Conservation (phyloP, 768 basidiomycete genomes). For the Lentinula detonsa region DNA sequence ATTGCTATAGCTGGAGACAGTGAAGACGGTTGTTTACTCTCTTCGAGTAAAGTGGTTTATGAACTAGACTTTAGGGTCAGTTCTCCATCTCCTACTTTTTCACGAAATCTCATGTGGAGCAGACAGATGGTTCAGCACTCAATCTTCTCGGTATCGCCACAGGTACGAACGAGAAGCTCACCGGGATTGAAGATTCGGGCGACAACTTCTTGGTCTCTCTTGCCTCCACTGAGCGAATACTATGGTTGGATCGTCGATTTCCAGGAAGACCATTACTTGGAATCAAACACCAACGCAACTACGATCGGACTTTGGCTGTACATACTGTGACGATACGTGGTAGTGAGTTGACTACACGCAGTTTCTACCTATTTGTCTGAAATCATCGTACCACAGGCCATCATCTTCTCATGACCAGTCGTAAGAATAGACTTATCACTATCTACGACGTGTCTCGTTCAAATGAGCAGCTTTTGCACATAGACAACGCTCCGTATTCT, state of each 20-base stretch:
- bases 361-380: neutral
- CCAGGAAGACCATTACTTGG: conserved; percentile 52
- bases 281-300: conserved; percentile 53
- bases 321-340: conserved; percentile 28
- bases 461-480: conserved; percentile 34
- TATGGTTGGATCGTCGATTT: conserved; percentile 68
- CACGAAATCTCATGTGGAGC: neutral
- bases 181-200: conserved; percentile 42
- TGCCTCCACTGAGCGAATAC: conserved; percentile 52
- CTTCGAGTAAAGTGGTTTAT: conserved; percentile 36
- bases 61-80: conserved; percentile 56
- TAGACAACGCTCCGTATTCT: conserved; percentile 37
- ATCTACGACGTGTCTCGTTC: conserved; percentile 55
- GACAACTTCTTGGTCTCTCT: conserved; percentile 43
- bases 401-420: conserved; percentile 54
- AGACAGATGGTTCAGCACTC: conserved; percentile 22
- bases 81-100: conserved; percentile 1
- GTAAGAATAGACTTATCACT: conserved; percentile 50
- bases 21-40: conserved; percentile 34
- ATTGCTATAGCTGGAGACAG: conserved; percentile 29
- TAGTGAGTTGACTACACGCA: conserved; percentile 18
- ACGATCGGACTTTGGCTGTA: conserved; percentile 50
- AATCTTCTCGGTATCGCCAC: conserved; percentile 29
- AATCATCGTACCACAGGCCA: conserved; percentile 26
- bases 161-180: conserved; percentile 34